These are phyloP conservation scores for Fusarium sacchari DNA, from an alignment of 2,329 filamentous ascomycete species.

Conservation along the genomic window DNA sequence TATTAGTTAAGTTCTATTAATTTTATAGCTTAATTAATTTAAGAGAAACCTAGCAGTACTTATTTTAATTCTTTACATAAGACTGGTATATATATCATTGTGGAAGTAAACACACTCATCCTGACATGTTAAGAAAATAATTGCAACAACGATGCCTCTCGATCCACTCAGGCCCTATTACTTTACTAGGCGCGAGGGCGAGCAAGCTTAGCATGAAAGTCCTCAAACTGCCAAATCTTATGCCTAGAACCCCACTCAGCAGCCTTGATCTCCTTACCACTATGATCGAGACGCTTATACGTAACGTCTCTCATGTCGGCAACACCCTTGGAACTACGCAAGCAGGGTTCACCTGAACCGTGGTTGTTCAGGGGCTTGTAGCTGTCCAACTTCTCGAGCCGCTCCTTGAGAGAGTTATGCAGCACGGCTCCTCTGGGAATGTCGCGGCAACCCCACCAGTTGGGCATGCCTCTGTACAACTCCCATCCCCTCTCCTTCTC, in stretches of 20 bases:
- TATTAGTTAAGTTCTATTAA: too few species aligned
- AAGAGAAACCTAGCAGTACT: too few species aligned
- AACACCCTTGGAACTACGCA: neutral
- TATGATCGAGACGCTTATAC: fast-evolving
- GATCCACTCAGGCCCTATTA: too few species aligned
- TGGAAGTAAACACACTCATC: too few species aligned
- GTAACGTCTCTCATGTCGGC: neutral
- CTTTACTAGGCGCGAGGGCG: neutral
- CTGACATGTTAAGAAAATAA: too few species aligned
- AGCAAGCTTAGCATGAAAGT: neutral
- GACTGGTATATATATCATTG: too few species aligned
- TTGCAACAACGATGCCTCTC: too few species aligned
- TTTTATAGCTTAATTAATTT: too few species aligned
- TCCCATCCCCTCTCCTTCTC: neutral
- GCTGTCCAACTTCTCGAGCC: fast-evolving
- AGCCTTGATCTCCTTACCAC: neutral
- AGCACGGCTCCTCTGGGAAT: neutral
- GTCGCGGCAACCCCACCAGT: neutral
- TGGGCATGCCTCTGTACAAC: neutral
- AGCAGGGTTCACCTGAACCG: neutral
- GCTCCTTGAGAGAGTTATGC: neutral
- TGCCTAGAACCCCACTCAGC: neutral
- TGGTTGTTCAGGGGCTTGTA: neutral
- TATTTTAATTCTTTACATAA: too few species aligned
- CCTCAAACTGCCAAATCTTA: neutral